Evolutionary conservation across 306 rosid genomes (phyloP).

Genomic region (Calophaca sinica): DNA sequence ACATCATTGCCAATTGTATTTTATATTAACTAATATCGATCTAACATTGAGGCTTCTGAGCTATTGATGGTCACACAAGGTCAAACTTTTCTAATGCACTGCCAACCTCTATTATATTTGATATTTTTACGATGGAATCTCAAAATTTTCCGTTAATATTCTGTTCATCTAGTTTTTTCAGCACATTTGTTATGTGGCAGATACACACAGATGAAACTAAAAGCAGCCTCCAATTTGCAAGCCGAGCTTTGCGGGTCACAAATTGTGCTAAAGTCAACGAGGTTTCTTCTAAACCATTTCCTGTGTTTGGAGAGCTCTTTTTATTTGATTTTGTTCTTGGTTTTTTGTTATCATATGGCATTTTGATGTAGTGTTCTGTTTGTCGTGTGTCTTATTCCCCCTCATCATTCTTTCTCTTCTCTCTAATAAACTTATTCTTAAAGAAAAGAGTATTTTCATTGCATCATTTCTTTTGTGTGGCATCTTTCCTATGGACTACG

Average conservation of each 20-base stretch:
- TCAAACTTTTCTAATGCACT: constrained; percentile 26
- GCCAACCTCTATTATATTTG: constrained; percentile 16
- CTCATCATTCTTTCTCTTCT: constrained; percentile 6
- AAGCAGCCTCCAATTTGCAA: constrained; percentile 98
- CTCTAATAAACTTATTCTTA: constrained; percentile 18
- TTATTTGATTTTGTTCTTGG: constrained; percentile 24
- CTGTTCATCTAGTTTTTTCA: constrained; percentile 45
- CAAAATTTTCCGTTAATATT: not conserved
- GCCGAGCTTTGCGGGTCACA: constrained; percentile 93
- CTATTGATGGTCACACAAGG: constrained; percentile 12
- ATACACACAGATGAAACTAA: constrained; percentile 95
- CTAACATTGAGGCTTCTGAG: constrained; percentile 14
- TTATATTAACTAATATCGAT: constrained; percentile 22
- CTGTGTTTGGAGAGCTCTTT: constrained; percentile 19
- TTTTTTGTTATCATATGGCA: not conserved
- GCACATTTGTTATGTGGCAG: constrained; percentile 58
- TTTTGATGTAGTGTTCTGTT: constrained; percentile 33
- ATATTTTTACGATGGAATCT: constrained; percentile 6
- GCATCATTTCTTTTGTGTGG: constrained; percentile 43
- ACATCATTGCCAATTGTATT: constrained; percentile 2
- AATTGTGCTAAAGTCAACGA: constrained; percentile 96
- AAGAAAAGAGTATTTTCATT: not conserved
- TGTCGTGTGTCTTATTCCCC: constrained; percentile 8
- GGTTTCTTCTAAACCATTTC: constrained; percentile 60
- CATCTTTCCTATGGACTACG: too few relatives aligned